phyloP scores from a whole-genome alignment of 2,329 filamentous ascomycete genomes.

The Colletotrichum kahawae region DNA sequence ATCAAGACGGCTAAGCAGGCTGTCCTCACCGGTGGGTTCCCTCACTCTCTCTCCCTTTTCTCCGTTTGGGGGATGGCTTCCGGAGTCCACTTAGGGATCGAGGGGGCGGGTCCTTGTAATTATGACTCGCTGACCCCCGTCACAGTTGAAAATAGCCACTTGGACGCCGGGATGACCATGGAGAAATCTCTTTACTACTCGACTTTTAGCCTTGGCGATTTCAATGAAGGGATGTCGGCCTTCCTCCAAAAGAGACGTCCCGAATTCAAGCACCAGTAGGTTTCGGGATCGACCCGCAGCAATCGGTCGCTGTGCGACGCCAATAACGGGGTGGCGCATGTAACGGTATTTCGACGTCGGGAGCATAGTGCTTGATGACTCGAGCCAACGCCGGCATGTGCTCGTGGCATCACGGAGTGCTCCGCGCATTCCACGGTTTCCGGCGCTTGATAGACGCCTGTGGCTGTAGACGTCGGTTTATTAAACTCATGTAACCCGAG shows the following conservation, averaged over 20 bases:
- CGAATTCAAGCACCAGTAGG: slow-evolving; percentile 25
- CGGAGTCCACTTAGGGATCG: not conserved
- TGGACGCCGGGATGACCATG: slow-evolving; percentile 41
- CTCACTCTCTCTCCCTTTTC: not conserved
- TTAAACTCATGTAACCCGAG: not conserved
- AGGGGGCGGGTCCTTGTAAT: not conserved
- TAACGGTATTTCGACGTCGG: not conserved
- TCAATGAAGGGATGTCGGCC: slow-evolving; percentile 43
- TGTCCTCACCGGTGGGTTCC: slow-evolving; percentile 39
- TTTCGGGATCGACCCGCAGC: not conserved
- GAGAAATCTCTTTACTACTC: slow-evolving; percentile 41
- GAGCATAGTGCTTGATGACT: not conserved
- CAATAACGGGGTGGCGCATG: not conserved
- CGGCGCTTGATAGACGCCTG: not conserved
- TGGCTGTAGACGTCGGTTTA: not conserved
- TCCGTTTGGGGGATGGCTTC: not conserved
- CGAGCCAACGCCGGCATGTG: not conserved
- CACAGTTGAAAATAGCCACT: slow-evolving; percentile 44
- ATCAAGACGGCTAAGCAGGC: slow-evolving; percentile 48
- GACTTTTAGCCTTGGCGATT: slow-evolving; percentile 42
- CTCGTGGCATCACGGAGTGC: not conserved
- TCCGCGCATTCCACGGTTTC: not conserved
- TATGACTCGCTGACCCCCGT: slow-evolving; percentile 25
- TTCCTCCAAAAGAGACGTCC: slow-evolving; percentile 44
- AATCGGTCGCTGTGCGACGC: not conserved